Evolutionary conservation across 345 rosid species (phyloP).

Genomic region (Bretschneidera sinensis): DNA sequence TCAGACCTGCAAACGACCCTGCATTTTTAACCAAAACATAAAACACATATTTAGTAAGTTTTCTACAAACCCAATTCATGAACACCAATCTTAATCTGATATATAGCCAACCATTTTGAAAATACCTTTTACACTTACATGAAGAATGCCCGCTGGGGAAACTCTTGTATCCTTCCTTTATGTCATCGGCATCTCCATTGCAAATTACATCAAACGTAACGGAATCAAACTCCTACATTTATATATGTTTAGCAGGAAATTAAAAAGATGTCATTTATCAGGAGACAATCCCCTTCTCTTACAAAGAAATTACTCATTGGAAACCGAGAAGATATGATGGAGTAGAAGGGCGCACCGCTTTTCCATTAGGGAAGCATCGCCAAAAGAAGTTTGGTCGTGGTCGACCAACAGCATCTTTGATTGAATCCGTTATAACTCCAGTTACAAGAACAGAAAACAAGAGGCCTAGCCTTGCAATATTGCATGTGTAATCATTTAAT

Average conservation of each 20-base stretch:
- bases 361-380: conserved; percentile 59
- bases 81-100: too few relatives aligned
- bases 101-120: too few relatives aligned
- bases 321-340: background rate
- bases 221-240: conserved; percentile 39
- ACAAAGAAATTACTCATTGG: background rate
- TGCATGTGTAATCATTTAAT: background rate
- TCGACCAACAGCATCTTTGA: conserved; percentile 59
- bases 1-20: conserved; percentile 75
- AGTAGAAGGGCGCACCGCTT: conserved; percentile 28
- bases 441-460: conserved; percentile 42
- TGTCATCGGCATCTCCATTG: conserved; percentile 32
- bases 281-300: too few relatives aligned
- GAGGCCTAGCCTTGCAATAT: conserved; percentile 35
- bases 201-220: conserved; percentile 42
- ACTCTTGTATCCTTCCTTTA: conserved; percentile 73
- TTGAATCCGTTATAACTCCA: conserved; percentile 61
- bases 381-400: conserved; percentile 65
- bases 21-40: too few relatives aligned
- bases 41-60: too few relatives aligned
- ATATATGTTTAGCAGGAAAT: conserved; percentile 8
- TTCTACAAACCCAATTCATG: too few relatives aligned
- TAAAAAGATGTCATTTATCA: background rate
- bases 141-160: conserved; percentile 73
- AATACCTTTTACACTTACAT: conserved; percentile 23